Base-by-base conservation (phyloP, 768 basidiomycete species). In the Boletus rufocinnamomeus region DNA sequence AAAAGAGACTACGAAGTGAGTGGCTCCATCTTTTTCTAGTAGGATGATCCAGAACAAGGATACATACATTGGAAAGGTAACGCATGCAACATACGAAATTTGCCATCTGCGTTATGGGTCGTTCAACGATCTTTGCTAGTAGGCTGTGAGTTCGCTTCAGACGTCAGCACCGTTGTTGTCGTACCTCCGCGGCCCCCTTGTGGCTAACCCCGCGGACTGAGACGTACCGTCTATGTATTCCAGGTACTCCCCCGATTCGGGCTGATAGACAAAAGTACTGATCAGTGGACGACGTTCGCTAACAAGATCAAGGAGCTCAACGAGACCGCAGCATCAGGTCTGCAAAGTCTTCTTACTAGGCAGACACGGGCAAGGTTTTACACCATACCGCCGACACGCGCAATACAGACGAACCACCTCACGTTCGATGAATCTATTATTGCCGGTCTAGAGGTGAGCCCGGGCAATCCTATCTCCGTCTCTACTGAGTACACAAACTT, bases 271-370 rank as follows among this genome's bases (percentile, higher is more conserved):
- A 63, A 74, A 6, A 77, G 80, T 2, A 58, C 73, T 0, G 69
- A 79, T n/a, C 72, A 82, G 38, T 88, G 86, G 86, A 56, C 30
- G 19, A 32, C 58, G 5, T 76, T 87, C 59, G 64, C 68, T 35
- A 45, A 56, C 0, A 65, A 72, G 11, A 68, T 89, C 14, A 57
- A 66, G 5, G 59, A 71, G 21, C 66, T 89, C 58, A 48, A 48
- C 13, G 30, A 21, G 28, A 8, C 11, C 28, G n/a, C 47, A n/a
- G 7, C n/a, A 14, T 4, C n/a, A 14, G 47, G 30, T 28, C 7
- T 30, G 47, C 72, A 89, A 88, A 62, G 73, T 87, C 17, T 72
- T 89, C 52, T 80, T 86, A 57, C 69, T 88, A 6, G 80, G 80
- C 1, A 75, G 88, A 59, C 88, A 90, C 62, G 89, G 87, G 1